These are phyloP conservation scores for Populus trichocarpa DNA, from an alignment of 441 rosid genomes.

Conservation along the genomic window DNA sequence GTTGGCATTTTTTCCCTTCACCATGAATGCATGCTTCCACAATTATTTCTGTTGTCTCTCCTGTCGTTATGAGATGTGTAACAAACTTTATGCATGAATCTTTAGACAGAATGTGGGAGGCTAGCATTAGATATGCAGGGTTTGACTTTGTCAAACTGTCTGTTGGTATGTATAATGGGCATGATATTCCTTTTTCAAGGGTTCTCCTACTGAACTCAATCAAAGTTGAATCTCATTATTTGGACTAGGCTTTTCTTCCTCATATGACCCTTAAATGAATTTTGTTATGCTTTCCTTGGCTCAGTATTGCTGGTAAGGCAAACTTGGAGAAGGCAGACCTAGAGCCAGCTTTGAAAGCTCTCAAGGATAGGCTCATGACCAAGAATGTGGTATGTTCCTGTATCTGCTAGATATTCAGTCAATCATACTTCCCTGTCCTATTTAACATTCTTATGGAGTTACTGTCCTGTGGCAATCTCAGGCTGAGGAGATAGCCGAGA, in stretches of 20 bases:
- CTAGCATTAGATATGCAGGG: background rate
- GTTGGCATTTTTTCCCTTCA: background rate
- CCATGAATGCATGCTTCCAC: background rate
- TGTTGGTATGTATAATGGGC: background rate
- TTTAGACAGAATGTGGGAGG: background rate
- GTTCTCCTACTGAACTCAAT: background rate
- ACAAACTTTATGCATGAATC: background rate
- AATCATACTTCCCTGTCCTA: background rate
- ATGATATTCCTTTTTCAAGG: background rate
- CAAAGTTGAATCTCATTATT: background rate
- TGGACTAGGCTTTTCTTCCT: background rate
- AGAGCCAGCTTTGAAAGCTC: slow-evolving; percentile 56
- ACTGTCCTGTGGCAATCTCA: slow-evolving; percentile 23
- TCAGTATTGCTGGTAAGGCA: slow-evolving; percentile 95
- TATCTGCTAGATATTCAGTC: background rate
- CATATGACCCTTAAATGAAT: background rate
- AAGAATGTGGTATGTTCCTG: slow-evolving; percentile 87
- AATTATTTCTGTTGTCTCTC: background rate
- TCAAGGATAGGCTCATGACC: slow-evolving; percentile 96
- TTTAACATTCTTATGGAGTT: slow-evolving; percentile 1
- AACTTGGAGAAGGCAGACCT: slow-evolving; percentile 90
- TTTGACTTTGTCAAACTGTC: background rate
- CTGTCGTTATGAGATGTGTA: background rate
- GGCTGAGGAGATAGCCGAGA: slow-evolving; percentile 99
- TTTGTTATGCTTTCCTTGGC: slow-evolving; percentile 18